These are phyloP conservation scores for Trichoderma aggressivum DNA, from an alignment of 2,329 filamentous ascomycete genomes.

Conservation along the genomic window DNA sequence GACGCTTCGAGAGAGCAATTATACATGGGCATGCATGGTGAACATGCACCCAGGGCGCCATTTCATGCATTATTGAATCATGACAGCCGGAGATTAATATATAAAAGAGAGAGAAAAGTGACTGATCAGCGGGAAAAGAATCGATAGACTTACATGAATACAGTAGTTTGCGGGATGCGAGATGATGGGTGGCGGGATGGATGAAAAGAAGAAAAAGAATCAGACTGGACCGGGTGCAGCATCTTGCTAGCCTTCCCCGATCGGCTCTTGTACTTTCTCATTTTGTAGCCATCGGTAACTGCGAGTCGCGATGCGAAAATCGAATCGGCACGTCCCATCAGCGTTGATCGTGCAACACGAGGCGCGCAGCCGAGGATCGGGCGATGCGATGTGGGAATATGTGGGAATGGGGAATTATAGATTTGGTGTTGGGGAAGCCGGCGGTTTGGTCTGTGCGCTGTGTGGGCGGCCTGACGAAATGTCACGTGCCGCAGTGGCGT, in stretches of 20 bases:
- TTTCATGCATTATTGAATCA: not conserved
- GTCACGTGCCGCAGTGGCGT: slow-evolving; percentile 8
- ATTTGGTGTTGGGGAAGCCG: not conserved
- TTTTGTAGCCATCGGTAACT: not conserved
- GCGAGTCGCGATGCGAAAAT: not conserved
- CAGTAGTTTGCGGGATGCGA: not conserved
- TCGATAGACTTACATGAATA: not conserved
- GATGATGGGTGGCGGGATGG: not conserved
- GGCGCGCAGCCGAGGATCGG: not conserved
- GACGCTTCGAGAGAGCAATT: not conserved
- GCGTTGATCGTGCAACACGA: not conserved
- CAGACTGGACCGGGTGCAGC: too few relatives aligned
- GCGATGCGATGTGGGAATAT: not conserved
- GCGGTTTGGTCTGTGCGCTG: not conserved
- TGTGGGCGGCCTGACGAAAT: not conserved
- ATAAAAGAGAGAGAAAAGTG: not conserved
- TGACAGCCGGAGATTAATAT: not conserved
- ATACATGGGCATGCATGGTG: not conserved
- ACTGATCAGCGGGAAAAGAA: not conserved
- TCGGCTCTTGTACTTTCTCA: too few relatives aligned
- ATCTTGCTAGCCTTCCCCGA: not conserved
- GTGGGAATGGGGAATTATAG: not conserved
- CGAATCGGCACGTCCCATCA: not conserved
- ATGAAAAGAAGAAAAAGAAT: too few relatives aligned
- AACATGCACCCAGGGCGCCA: not conserved